These are phyloP conservation scores for Mycena leptocephala DNA, from an alignment of 768 basidiomycete species.

Conservation along the genomic window DNA sequence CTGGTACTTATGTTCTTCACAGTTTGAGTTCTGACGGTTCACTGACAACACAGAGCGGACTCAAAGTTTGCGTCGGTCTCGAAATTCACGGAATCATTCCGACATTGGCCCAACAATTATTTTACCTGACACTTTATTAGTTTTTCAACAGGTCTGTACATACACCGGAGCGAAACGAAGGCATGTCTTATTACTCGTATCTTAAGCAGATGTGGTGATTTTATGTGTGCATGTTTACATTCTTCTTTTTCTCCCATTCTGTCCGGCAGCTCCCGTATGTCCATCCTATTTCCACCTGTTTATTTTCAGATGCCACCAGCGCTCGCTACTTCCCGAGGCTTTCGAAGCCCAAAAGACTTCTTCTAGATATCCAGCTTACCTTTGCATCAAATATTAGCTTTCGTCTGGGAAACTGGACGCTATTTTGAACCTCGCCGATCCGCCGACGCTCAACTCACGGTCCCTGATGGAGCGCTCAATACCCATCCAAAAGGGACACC, in stretches of 20 bases:
- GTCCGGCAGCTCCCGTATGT: background rate
- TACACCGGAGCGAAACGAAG: too few relatives aligned
- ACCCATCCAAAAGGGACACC: background rate
- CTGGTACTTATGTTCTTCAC: too few relatives aligned
- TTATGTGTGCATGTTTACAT: background rate
- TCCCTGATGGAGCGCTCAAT: background rate
- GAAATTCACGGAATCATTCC: too few relatives aligned
- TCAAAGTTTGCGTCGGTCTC: too few relatives aligned
- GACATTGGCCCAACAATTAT: too few relatives aligned
- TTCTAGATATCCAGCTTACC: background rate
- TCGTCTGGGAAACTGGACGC: background rate
- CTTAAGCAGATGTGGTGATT: background rate
- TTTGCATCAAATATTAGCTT: background rate
- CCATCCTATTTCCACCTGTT: background rate
- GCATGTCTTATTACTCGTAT: background rate
- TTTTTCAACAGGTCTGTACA: too few relatives aligned
- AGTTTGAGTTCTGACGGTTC: too few relatives aligned
- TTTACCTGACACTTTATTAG: too few relatives aligned
- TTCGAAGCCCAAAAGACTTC: background rate
- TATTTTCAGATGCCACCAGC: background rate
- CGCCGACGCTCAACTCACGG: background rate
- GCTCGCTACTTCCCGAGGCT: background rate
- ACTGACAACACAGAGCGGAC: too few relatives aligned
- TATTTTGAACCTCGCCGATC: background rate
- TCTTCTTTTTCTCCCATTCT: slow-evolving; percentile 4